Evolutionary conservation across 2,329 filamentous ascomycete species (phyloP), one percentile per base, ranked within the genome.

Genomic region (Pseudopyricularia javanii): DNA sequence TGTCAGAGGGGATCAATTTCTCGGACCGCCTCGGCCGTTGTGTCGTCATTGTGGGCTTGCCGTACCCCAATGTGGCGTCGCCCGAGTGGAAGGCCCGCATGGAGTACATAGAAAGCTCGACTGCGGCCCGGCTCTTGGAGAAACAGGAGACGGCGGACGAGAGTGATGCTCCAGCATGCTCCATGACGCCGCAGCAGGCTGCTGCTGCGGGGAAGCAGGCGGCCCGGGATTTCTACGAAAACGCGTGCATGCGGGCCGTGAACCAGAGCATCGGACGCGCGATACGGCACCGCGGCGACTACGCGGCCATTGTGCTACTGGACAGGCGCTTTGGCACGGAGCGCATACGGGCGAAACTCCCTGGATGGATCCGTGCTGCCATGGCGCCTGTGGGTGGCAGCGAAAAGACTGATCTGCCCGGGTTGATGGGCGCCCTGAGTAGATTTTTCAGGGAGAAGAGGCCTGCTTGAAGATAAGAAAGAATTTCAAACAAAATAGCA

Each of bases 1-100:
- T 98, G 70, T 95, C 88, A 54, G 93, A 98, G 69, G 93, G 93
- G 58, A 98, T 98, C 71, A 98, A 98, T 69, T 98, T 98, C 70
- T 91, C 88, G 0, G 91, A 98, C 68, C 76, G 78, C 3, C 80
- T 98, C 0, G 93, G 93, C 1, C 83, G 93, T 26, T 91, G 88
- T 52, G 90, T 98, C 8, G 73, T 95, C 14, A 86, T 97, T n/a
- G 80, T 97, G 14, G 93, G 93, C 0, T 72, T 98, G 4, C 93
- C 93, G 0, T 98, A 94, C 60, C 90, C 93, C 0, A 98, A 97
- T 60, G 83, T 90, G 52, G 81, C 87, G 59, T 89, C 86, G 9
- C 83, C 90, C 1, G 89, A 96, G 62, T 97, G 91, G 91, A 90
- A 88, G 65, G 89, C 91, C 0, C 91, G 91, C 66, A 82, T 93